Base-by-base conservation (phyloP, 2,329 filamentous ascomycete genomes). In the Colletotrichum karsti region DNA sequence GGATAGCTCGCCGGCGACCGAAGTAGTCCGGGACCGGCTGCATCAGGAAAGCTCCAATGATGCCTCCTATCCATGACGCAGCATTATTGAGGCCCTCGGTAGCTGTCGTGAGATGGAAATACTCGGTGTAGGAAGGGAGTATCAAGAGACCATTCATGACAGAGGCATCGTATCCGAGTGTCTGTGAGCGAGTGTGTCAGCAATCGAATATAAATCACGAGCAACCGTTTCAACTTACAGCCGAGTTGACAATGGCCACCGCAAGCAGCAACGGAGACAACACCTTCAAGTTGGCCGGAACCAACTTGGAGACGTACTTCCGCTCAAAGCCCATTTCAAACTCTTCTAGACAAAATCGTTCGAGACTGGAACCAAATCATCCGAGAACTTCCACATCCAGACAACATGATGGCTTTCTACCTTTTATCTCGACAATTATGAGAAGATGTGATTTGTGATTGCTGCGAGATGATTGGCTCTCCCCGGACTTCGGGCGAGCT, bases 61-160 rank as follows among this genome's bases (percentile, higher is more conserved):
- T 77, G 33, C 81, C 80, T 10, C 87, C 87, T 54, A 89, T 85
- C 72, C 83, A 88, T n/a, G 85, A 81, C 2, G 84, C 84, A 0
- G 86, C 83, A 5, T 85, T 89, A 70, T 88, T 88, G 15, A 90
- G 79, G 4, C 84, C 85, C 0, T 80, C 84, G 0, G 86, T 87
- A 0, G 84, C 82, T 1, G 83, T 74, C n/a, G 77, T 88, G 7
- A 89, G 81, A 4, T 81, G 71, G 76, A 90, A 89, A 73, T 89
- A 89, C 39, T 87, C 79, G 0, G 80, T 83, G 73, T 89, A 90
- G 0, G 82, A 83, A 0, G 86, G 85, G 15, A 90, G 74, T 65
- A 90, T 88, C 65, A 88, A 86, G 24, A 90, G 79, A 0, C 85
- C 86, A 67, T 88, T 88, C 76, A 88, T 78, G 77, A 88, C 85